Evolutionary conservation across 2,329 filamentous ascomycete genomes (phyloP).

Genomic region (Aspergillus sp.): DNA sequence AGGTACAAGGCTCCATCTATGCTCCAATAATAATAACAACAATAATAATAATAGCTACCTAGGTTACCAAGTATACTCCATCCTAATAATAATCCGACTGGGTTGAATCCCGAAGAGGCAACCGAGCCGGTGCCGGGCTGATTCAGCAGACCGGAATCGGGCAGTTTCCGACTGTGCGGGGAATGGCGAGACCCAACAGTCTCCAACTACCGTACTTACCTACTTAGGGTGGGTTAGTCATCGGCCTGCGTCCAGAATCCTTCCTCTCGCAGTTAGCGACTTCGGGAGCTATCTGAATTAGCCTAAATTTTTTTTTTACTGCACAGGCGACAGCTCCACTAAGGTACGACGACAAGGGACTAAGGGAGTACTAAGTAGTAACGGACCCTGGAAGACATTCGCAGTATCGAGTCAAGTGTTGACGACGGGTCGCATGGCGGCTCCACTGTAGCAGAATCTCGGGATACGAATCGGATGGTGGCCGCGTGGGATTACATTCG

Average conservation of each 20-base stretch:
- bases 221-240: background rate
- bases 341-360: too few relatives aligned
- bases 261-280: conserved; percentile 19
- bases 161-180: conserved; percentile 15
- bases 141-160: conserved; percentile 15
- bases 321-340: conserved; percentile 18
- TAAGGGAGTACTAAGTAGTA: too few relatives aligned
- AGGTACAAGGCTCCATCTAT: too few relatives aligned
- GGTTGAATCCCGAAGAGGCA: background rate
- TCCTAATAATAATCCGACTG: too few relatives aligned
- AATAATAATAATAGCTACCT: too few relatives aligned
- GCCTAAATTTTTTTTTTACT: conserved; percentile 7
- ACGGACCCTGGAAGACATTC: too few relatives aligned
- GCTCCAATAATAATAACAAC: background rate
- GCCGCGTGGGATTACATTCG: background rate
- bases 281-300: conserved; percentile 10
- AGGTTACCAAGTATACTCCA: too few relatives aligned
- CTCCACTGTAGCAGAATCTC: too few relatives aligned
- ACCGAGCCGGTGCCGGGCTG: conserved; percentile 4
- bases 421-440: too few relatives aligned
- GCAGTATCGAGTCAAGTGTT: too few relatives aligned
- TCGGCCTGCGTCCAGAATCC: conserved; percentile 19
- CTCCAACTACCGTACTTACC: background rate
- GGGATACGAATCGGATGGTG: background rate
- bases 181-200: conserved; percentile 5